Evolutionary conservation across 108 stramenopile genomes (phyloP).

Genomic region (Nitzschia putrida): DNA sequence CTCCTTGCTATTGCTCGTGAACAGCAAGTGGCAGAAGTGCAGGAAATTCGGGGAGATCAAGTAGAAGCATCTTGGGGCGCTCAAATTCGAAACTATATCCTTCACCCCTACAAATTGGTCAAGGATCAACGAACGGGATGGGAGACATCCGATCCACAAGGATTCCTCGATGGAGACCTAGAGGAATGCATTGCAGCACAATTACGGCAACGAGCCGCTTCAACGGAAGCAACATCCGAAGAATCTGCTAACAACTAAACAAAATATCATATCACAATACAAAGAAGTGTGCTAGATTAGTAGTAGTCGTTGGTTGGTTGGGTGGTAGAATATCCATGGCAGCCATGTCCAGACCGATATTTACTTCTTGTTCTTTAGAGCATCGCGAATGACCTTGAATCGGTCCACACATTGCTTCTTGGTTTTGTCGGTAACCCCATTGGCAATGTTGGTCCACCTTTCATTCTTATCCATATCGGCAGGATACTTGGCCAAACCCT

Average conservation of each 20-base stretch:
- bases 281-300: no score
- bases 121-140: slow-evolving; percentile 92
- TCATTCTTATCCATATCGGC: slow-evolving; percentile 96
- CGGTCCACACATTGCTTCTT: slow-evolving; percentile 96
- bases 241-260: neutral
- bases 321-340: no score
- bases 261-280: no score
- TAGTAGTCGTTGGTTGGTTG: no score
- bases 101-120: slow-evolving; percentile 97
- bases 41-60: slow-evolving; percentile 78
- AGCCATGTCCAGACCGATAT: neutral
- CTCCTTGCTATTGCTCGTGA: slow-evolving; percentile 76
- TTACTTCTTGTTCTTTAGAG: slow-evolving; percentile 69
- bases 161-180: slow-evolving; percentile 87
- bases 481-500: slow-evolving; percentile 80
- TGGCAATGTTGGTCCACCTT: slow-evolving; percentile 92
- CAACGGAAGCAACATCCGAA: slow-evolving; percentile 30
- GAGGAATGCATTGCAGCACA: slow-evolving; percentile 75
- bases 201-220: slow-evolving; percentile 54
- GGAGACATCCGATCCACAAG: slow-evolving; percentile 82
- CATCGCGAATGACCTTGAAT: slow-evolving; percentile 92
- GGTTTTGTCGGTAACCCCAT: slow-evolving; percentile 83
- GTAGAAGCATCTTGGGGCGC: slow-evolving; percentile 93
- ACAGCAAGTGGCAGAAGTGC: slow-evolving; percentile 61
- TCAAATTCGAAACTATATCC: slow-evolving; percentile 96